Percentiles rank a stretch among this genome's conserved stretches.
These are phyloP conservation scores for Gossypium ekmanianum DNA, from an alignment of 345 rosid genomes.

Conservation along the genomic window DNA sequence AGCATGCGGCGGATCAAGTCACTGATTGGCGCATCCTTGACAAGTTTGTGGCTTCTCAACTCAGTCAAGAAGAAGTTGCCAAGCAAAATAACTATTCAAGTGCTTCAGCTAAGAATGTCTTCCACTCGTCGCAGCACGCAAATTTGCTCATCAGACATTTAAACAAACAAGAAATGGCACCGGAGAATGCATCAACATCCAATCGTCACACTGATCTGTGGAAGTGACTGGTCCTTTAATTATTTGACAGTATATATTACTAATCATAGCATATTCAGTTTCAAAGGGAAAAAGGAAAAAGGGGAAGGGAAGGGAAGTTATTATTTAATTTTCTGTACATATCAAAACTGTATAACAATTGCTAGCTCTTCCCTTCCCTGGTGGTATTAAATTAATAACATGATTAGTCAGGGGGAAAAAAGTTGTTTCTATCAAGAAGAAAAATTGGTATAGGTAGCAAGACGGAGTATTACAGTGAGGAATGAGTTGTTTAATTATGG, in stretches of 20 bases:
- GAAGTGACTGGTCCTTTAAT: constrained; percentile 28
- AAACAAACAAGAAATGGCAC: constrained; percentile 33
- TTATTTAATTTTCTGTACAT: constrained; percentile 42
- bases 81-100: constrained; percentile 26
- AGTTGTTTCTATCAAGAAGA: neutral
- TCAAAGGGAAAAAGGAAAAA: constrained; percentile 1
- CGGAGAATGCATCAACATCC: constrained; percentile 37
- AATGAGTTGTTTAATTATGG: neutral
- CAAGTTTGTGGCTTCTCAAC: constrained; percentile 72
- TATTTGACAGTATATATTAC: constrained; percentile 23
- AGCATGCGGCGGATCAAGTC: constrained; percentile 38
- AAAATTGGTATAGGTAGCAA: no score
- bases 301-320: neutral
- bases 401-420: neutral
- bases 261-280: constrained; percentile 32
- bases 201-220: constrained; percentile 46
- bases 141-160: constrained; percentile 25
- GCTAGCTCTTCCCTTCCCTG: constrained; percentile 13
- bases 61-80: constrained; percentile 55
- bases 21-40: constrained; percentile 77
- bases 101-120: constrained; percentile 20
- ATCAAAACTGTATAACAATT: constrained; percentile 23
- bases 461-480: constrained; percentile 7
- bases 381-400: constrained; percentile 13
- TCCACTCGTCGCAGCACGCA: constrained; percentile 24